phyloP scores from a whole-genome alignment of 441 rosid genomes.

The Arabidopsis hybrid region DNA sequence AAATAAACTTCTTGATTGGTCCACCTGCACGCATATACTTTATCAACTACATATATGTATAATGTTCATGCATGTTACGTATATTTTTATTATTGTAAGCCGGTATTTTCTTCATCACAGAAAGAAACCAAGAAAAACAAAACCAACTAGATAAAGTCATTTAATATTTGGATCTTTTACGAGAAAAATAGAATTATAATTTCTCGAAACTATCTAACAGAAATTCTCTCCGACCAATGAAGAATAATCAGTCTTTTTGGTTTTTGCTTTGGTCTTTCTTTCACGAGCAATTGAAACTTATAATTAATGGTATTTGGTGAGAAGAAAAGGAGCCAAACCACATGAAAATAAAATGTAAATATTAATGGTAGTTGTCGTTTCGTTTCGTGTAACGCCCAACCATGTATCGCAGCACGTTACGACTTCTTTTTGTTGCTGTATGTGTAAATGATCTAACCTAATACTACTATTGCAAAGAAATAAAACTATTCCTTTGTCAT shows the following conservation, averaged over 20 bases:
- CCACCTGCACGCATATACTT: conserved; percentile 13
- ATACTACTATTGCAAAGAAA: conserved; percentile 1
- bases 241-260: conserved; percentile 20
- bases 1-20: conserved; percentile 29
- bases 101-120: background rate
- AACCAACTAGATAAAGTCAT: background rate
- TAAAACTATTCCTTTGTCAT: conserved; percentile 9
- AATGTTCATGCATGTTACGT: background rate
- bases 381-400: conserved; percentile 38
- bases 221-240: conserved; percentile 31
- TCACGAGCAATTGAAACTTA: conserved; percentile 38
- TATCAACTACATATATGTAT: background rate
- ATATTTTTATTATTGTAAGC: conserved; percentile 7
- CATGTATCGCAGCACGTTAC: conserved; percentile 32
- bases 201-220: conserved; percentile 20
- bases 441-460: conserved; percentile 35
- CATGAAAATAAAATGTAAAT: conserved; percentile 34
- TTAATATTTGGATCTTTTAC: conserved; percentile 25
- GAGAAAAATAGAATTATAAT: conserved; percentile 12
- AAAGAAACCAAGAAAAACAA: conserved; percentile 5
- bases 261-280: conserved; percentile 17
- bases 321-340: conserved; percentile 31
- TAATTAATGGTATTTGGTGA: conserved; percentile 36
- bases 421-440: conserved; percentile 16
- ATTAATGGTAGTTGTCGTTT: conserved; percentile 35